phyloP scores from a whole-genome alignment of 305 asterid genomes.

The Fraxinus greggii region DNA sequence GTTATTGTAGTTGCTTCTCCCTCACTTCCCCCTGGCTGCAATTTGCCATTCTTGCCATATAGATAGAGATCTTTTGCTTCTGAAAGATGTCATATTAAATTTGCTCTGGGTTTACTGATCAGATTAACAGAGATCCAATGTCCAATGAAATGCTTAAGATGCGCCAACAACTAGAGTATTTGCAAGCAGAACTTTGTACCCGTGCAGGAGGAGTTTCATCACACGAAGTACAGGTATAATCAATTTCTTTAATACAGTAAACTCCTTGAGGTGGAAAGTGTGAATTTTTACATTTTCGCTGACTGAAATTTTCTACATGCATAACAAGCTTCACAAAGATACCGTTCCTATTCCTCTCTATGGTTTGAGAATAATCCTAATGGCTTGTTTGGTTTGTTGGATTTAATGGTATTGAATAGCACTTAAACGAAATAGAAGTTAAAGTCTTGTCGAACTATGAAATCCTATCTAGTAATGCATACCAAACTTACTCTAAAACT shows the following conservation, averaged over 20 bases:
- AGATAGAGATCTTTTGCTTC: slow-evolving; percentile 8
- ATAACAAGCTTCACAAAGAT: slow-evolving; percentile 3
- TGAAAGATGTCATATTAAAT: slow-evolving; percentile 20
- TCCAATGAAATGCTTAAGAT: slow-evolving; percentile 95
- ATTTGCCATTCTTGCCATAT: slow-evolving; percentile 11
- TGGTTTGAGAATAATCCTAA: not conserved
- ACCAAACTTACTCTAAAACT: not conserved
- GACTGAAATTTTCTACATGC: not conserved
- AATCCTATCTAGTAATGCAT: not conserved
- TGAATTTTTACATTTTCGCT: not conserved
- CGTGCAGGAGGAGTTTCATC: slow-evolving; percentile 85
- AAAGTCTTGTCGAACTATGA: not conserved
- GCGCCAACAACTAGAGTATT: slow-evolving; percentile 90
- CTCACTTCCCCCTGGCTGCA: slow-evolving; percentile 3
- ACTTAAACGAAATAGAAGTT: not conserved
- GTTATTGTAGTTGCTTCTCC: slow-evolving; percentile 22
- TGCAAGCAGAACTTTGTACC: slow-evolving; percentile 97
- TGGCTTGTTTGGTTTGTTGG: not conserved
- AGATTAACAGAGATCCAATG: slow-evolving; percentile 94
- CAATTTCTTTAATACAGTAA: not conserved
- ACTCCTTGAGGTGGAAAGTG: not conserved
- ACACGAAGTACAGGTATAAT: slow-evolving; percentile 70
- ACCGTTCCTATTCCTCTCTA: not conserved
- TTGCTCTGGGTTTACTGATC: slow-evolving; percentile 27
- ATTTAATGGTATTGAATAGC: not conserved